Base-by-base conservation (phyloP, 2,329 filamentous ascomycete species). In the Penicillium sp. region DNA sequence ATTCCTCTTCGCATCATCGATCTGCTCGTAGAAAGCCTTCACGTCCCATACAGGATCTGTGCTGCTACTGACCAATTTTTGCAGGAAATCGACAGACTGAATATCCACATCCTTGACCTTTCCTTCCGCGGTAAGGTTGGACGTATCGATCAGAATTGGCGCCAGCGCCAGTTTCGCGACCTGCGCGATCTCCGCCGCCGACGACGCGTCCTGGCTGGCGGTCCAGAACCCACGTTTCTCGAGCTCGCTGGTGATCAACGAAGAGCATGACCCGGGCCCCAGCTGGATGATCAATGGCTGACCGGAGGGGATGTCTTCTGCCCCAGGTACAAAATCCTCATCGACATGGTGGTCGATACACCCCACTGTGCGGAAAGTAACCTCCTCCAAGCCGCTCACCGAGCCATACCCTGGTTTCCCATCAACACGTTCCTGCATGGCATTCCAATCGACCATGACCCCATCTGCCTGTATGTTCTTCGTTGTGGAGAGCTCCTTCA, bases 261-360 rank as follows among this genome's bases (percentile, higher is more conserved):
- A 88, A 9, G 81, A 82, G 71, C 87, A 89, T 63, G 86, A 88
- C 1, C 86, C 87, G 13, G 80, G 77, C 15, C 80, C 79, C 24
- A 83, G 84, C 50, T 81, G 77, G 40, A 89, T 82, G 24, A 86
- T 75, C 28, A 83, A 77, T 9, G 84, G 85, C 40, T 84, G 78
- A 3, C 73, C 72, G 0, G 65, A 71, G 0, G 81, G 80, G 24
- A 73, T 38, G 4, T 50, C 35, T 3, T 64, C 68, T 3, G 78
- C 72, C 12, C 71, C 40, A 0, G 84, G 79, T 2, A 88, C 79
- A 58, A 79, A 82, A 15, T 76, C 63, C 68, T 89, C 87, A 58
- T 89, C 86, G 4, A 83, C 81, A 67, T 89, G 87, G 69, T 89
- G 87, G 69, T 89, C 87, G 58, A 89, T 85, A 50, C 84, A 84